Conservation (phyloP, 1,284 basidiomycete species). For the Wolfiporia cocos region DNA sequence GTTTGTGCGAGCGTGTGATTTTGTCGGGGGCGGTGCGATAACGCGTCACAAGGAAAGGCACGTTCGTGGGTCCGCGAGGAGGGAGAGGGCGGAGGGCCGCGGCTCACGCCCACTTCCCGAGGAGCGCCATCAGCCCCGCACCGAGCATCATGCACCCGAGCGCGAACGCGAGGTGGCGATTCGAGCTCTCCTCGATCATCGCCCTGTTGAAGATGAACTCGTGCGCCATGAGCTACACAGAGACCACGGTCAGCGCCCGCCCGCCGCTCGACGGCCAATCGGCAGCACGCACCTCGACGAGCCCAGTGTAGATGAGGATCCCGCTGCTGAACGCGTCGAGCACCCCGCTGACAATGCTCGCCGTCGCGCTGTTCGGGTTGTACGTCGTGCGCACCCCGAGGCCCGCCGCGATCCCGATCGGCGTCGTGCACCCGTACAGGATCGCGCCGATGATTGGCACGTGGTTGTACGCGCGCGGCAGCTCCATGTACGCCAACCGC, state of each 20-base stretch:
- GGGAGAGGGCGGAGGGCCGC: background rate
- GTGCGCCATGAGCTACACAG: conserved; percentile 75
- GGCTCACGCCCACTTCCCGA: conserved; percentile 76
- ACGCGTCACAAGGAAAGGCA: no score
- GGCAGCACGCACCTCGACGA: conserved; percentile 67
- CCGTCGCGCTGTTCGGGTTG: conserved; percentile 72
- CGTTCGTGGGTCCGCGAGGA: no score
- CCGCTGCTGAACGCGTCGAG: conserved; percentile 86
- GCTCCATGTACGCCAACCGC: conserved; percentile 68
- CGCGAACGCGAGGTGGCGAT: conserved; percentile 61
- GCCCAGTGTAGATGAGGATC: conserved; percentile 86
- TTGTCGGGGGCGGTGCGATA: no score
- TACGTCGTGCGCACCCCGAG: conserved; percentile 80
- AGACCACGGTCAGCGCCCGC: no score
- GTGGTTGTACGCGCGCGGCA: conserved; percentile 56
- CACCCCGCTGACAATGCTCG: conserved; percentile 77
- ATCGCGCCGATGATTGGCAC: conserved; percentile 61
- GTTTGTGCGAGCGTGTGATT: no score
- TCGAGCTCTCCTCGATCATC: conserved; percentile 70
- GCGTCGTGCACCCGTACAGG: conserved; percentile 78
- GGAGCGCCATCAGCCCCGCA: conserved; percentile 79
- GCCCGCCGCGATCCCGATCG: conserved; percentile 76
- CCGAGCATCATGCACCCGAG: conserved; percentile 72
- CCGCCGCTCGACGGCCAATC: no score
- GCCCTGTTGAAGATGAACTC: conserved; percentile 87